These are phyloP conservation scores for Talaromyces nanjingensis DNA, from an alignment of 495 filamentous ascomycete genomes.

Conservation along the genomic window DNA sequence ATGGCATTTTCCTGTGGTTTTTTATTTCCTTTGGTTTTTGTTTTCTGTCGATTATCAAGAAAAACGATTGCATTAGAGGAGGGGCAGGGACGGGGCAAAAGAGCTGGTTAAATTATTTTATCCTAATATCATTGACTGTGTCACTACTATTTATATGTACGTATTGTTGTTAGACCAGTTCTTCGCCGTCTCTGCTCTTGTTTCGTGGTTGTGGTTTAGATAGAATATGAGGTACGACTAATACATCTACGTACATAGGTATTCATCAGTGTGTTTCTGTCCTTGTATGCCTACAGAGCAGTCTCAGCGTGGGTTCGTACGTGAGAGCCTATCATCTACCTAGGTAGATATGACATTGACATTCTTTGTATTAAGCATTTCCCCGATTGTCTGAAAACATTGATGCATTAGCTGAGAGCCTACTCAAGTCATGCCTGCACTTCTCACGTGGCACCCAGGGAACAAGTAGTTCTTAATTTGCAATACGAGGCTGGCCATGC, in stretches of 20 bases:
- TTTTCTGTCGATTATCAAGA: not conserved
- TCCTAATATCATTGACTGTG: not conserved
- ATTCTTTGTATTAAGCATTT: no score
- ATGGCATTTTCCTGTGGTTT: not conserved
- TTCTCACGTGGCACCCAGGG: no score
- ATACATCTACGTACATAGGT: not conserved
- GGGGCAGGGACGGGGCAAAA: not conserved
- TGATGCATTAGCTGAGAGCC: no score
- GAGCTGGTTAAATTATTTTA: not conserved
- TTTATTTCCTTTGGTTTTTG: not conserved
- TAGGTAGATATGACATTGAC: no score
- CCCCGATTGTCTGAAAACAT: no score
- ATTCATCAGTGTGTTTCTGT: no score
- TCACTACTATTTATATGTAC: not conserved
- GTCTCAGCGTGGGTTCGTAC: no score
- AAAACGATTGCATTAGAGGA: not conserved
- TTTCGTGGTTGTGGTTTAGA: not conserved
- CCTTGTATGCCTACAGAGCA: no score
- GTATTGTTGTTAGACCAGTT: not conserved
- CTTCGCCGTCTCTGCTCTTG: not conserved
- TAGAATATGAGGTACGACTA: not conserved
- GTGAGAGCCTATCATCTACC: no score
- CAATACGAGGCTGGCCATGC: no score
- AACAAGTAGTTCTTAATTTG: no score
- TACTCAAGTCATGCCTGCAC: no score